A percentile compares a stretch with the other conserved stretches of the same genome.
Evolutionary conservation across 2,329 filamentous ascomycete species (phyloP).

Genomic region (Ilyonectria destructans): DNA sequence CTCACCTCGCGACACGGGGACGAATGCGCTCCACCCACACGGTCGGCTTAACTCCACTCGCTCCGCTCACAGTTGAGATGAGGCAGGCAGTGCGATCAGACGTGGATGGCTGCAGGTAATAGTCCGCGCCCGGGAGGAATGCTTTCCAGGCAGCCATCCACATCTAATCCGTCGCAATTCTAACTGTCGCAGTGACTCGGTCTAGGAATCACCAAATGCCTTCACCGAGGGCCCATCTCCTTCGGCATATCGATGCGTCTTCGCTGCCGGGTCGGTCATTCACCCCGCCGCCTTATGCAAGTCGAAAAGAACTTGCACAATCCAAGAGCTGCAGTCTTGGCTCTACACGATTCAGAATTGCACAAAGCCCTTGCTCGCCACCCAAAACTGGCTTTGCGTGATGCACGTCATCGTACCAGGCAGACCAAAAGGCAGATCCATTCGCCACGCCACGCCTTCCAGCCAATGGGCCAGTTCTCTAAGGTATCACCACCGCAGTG

Average conservation of each 20-base stretch:
- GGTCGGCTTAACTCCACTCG: background rate
- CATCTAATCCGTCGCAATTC: background rate
- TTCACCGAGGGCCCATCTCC: background rate
- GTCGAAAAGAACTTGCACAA: background rate
- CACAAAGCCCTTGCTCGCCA: background rate
- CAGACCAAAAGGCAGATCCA: constrained; percentile 26
- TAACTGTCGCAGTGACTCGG: background rate
- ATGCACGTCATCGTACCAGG: constrained; percentile 20
- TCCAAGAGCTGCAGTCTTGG: constrained; percentile 6
- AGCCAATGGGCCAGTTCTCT: background rate
- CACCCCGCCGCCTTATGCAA: background rate
- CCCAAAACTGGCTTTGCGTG: background rate
- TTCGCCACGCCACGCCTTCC: constrained; percentile 4
- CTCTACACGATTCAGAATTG: constrained; percentile 5
- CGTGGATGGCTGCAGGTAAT: constrained; percentile 13
- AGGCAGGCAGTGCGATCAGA: constrained; percentile 5
- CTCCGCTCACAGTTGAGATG: background rate
- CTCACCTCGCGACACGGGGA: background rate
- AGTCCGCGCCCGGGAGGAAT: background rate
- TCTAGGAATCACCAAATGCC: background rate
- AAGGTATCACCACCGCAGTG: background rate
- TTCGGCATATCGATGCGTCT: background rate
- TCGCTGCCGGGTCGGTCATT: background rate
- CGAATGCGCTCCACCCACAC: constrained; percentile 3
- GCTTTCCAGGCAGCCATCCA: background rate